phyloP scores from a whole-genome alignment of 192 early-diverging fungal species.

The Podila horticola region DNA sequence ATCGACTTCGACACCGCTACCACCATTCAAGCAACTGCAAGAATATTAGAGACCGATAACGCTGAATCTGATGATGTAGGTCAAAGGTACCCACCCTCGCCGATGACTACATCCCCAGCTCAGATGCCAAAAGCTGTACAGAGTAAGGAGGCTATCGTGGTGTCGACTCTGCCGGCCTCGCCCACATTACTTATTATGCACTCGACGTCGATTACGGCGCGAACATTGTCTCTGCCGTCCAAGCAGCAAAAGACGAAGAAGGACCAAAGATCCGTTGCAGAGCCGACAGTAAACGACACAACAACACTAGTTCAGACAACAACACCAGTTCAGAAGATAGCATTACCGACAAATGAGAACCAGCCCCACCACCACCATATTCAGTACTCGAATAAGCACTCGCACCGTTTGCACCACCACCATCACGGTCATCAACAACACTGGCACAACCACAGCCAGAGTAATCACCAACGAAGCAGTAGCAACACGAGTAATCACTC shows the following conservation, averaged over 20 bases:
- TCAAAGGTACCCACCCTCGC: neutral
- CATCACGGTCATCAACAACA: neutral
- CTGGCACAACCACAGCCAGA: neutral
- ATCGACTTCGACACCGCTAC: neutral
- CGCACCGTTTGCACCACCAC: conserved; percentile 8
- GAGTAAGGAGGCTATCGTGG: neutral
- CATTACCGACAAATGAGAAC: neutral
- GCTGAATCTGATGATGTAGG: neutral
- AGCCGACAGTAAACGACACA: neutral
- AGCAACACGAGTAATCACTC: neutral
- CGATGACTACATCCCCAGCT: neutral
- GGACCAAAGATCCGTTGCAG: neutral
- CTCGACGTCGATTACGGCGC: neutral
- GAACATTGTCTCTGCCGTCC: neutral
- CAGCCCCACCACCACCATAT: conserved; percentile 11
- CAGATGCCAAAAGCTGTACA: neutral
- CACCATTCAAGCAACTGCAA: neutral
- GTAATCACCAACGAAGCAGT: neutral
- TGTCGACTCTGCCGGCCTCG: neutral
- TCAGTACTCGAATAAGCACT: conserved; percentile 14
- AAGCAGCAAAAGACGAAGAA: neutral
- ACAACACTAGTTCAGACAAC: neutral
- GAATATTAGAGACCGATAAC: neutral
- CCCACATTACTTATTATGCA: neutral
- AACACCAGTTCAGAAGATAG: neutral